phyloP scores from a whole-genome alignment of 73 alveolate genomes.

The Paramecium pentaurelia region DNA sequence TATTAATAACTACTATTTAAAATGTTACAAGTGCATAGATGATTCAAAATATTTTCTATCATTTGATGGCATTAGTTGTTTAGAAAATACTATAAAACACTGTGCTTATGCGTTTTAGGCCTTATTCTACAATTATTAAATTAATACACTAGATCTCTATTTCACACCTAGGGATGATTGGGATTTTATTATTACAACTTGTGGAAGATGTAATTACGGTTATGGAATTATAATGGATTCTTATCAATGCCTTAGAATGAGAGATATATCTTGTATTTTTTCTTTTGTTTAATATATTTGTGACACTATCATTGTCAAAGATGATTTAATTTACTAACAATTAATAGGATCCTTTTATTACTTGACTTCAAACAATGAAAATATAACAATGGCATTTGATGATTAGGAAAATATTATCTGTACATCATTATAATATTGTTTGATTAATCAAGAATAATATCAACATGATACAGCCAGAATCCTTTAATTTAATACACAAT shows the following conservation, averaged over 20 bases:
- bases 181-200: background rate
- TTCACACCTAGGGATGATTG: background rate
- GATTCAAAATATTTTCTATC: background rate
- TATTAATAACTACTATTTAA: background rate
- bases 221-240: background rate
- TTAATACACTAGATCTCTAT: background rate
- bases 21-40: background rate
- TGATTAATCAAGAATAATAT: background rate
- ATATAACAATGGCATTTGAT: background rate
- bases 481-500: background rate
- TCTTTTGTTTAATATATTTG: background rate
- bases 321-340: background rate
- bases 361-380: background rate
- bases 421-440: background rate
- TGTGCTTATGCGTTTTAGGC: background rate
- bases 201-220: background rate
- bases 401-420: background rate
- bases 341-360: background rate
- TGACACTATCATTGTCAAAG: background rate
- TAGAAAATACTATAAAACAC: background rate
- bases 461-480: background rate
- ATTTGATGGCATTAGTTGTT: background rate
- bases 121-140: background rate
- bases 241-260: background rate
- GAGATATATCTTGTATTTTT: background rate